Conservation (phyloP, 306 rosid species). For the Senna tora region DNA sequence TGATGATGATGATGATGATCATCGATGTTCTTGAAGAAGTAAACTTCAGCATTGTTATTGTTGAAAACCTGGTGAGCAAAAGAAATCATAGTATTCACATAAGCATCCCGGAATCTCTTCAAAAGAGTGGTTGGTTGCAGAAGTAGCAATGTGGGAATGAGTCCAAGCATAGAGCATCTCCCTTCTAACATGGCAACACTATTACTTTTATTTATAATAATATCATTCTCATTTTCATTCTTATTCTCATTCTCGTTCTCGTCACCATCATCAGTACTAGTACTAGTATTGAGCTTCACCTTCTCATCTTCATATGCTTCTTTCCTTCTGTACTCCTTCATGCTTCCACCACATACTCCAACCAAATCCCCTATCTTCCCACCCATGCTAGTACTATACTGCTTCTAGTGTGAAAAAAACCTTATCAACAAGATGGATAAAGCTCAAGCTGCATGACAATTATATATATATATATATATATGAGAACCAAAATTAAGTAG, state of each 20-base stretch:
- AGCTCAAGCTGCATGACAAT: background rate
- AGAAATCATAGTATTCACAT: slow-evolving; percentile 45
- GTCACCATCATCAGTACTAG: too few relatives aligned
- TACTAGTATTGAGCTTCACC: background rate
- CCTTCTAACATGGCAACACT: too few relatives aligned
- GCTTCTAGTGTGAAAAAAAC: background rate
- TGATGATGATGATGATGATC: background rate
- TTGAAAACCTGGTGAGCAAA: slow-evolving; percentile 44
- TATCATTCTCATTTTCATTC: too few relatives aligned
- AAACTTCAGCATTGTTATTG: slow-evolving; percentile 32
- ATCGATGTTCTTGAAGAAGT: slow-evolving; percentile 11
- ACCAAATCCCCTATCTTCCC: background rate
- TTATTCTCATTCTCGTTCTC: too few relatives aligned
- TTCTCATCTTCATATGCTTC: slow-evolving; percentile 23
- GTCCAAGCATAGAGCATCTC: too few relatives aligned
- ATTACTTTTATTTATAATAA: too few relatives aligned
- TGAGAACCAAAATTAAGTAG: too few relatives aligned
- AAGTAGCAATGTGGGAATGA: background rate
- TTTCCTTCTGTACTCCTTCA: slow-evolving; percentile 35
- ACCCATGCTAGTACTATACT: background rate
- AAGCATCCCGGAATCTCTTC: slow-evolving; percentile 44
- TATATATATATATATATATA: too few relatives aligned
- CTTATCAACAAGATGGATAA: background rate
- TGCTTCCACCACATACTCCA: background rate
- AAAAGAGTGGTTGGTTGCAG: slow-evolving; percentile 8